Evolutionary conservation across 495 filamentous ascomycete species (phyloP), one percentile per base, ranked within the genome.

Genomic region (Aspergillus sclerotioniger): DNA sequence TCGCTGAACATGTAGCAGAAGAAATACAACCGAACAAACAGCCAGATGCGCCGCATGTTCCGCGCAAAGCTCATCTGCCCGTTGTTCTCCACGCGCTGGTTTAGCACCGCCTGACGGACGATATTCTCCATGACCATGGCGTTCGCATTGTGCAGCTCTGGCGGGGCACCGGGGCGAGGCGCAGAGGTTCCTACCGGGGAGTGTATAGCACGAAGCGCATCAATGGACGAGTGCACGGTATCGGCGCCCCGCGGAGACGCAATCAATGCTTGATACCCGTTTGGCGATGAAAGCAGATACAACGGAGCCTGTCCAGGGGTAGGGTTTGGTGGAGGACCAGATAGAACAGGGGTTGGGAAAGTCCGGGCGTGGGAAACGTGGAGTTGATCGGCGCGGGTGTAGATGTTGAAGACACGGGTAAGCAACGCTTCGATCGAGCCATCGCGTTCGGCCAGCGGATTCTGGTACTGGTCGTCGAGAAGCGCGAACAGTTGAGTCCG

Each of bases 1-100:
- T 84, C 82, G 16, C 87, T 89, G 59, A 93, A 89, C 70, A 91
- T 84, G 76, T 88, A 93, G 35, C 90, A 83, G 70, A 95, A 90
- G 49, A 86, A 80, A 44, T 85, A 82, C 17, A 96, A 71, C 31
- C 90, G 84, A 46, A 90, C 71, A n/a, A 94, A 72, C 16, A 94
- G 79, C 90, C 90, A 96, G 19, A 94, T 65, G 20, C 84, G 81
- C 51, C 85, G 75, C 62, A 83, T 72, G 37, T 78, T 58, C 46
- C 80, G 81, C 15, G 76, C 82, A 15, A 83, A 37, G 35, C 79
- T 66, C 12, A 76, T 69, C 2, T 74, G 76, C n/a, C 78, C 76
- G 7, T 76, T 70, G 46, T 77, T 72, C 10, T 58, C 64, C 54
- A 58, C 57, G 51, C 57, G 68, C 54, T 77, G 74, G 53, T 77